Evolutionary conservation across 306 rosid species (phyloP), one percentile per base, ranked within the genome.

Genomic region (Cicer bijugum): DNA sequence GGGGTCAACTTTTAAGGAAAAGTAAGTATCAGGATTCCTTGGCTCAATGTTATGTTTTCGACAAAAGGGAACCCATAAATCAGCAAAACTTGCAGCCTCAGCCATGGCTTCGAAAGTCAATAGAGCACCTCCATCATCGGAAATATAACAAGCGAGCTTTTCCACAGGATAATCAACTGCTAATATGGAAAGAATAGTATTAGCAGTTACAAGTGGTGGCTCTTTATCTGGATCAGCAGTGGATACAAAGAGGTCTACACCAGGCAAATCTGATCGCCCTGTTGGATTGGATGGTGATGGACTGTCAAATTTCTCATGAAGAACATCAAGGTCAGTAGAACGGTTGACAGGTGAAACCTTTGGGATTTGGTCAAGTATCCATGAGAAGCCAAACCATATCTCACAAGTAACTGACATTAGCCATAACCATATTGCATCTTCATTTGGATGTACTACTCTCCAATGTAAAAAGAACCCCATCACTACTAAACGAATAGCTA

Each of bases 391-490:
- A 67, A 86, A 86, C 89, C 89, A 86, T 52, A 56, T 11, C 82
- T 86, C 89, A 48, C 89, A 86, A 10, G 60, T n/a, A 9, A 83
- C 11, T 12, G 89, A 86, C 89, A 83, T 86, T 0, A 78, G 12
- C 89, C 89, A 86, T 44, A 86, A 35, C 89, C 89, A 86, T 48
- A 86, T 3, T 23, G 89, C 89, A 8, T 85, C 89, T 9, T 12
- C 65, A 60, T 93, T 91, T 48, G 98, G 98, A 83, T 93, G 53
- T 4, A 0, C 15, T 35, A 89, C 37, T 85, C 98, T 89, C 98
- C 98, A 93, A 0, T 86, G 88, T 67, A 91, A 59, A 67, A 93
- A 93, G 80, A 93, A 88, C 12, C 66, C 12, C 68, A 91, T 42
- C 69, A 91, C 86, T 60, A 89, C 75, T 0, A 91, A 63, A 42